A percentile compares a stretch with the other conserved stretches of the same genome.
Evolutionary conservation across 345 rosid genomes (phyloP).

Genomic region (Viola odorata): DNA sequence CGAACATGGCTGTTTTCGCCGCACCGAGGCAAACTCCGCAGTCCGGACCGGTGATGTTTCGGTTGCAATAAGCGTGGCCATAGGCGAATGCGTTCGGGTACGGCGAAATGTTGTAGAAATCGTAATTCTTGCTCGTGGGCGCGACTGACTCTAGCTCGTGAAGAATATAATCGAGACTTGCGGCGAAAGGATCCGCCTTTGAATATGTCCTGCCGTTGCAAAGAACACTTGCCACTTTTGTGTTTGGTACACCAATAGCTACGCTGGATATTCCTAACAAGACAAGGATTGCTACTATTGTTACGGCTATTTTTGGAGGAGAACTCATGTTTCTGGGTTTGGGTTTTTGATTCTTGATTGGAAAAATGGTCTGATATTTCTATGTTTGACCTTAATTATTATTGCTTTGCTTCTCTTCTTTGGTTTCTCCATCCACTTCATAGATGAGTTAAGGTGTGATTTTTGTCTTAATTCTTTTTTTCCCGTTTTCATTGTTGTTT

Average conservation of each 20-base stretch:
- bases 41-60: constrained; percentile 35
- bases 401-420: background rate
- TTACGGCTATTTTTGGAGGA: constrained; percentile 15
- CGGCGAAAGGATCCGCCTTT: constrained; percentile 36
- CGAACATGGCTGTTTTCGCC: constrained; percentile 34
- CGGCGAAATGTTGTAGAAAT: constrained; percentile 49
- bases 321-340: constrained; percentile 16
- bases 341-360: background rate
- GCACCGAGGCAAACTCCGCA: constrained; percentile 39
- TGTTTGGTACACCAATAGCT: constrained; percentile 26
- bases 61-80: constrained; percentile 46
- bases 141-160: constrained; percentile 28
- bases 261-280: constrained; percentile 3
- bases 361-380: background rate
- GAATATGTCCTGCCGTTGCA: constrained; percentile 39
- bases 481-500: background rate
- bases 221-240: constrained; percentile 28
- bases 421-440: constrained; percentile 17
- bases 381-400: constrained; percentile 7
- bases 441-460: background rate
- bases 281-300: background rate
- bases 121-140: constrained; percentile 24
- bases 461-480: constrained; percentile 2
- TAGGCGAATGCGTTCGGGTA: constrained; percentile 57
- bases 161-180: constrained; percentile 32